Base-by-base conservation (phyloP, 2,329 filamentous ascomycete genomes). In the Pseudomassariella vexata region DNA sequence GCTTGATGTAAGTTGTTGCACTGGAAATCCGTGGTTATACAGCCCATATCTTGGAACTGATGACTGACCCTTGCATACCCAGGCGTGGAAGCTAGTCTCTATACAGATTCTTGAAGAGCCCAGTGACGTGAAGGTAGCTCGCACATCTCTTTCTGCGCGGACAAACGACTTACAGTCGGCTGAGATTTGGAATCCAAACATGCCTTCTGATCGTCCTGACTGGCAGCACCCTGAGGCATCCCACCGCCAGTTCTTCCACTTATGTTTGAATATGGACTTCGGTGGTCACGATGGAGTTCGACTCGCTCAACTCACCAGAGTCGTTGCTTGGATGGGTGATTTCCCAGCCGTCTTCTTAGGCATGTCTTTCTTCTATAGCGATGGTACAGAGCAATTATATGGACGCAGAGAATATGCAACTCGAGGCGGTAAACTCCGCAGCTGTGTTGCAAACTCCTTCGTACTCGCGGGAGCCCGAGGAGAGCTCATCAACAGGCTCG, bases 221-320 rank as follows among this genome's bases (percentile, higher is more conserved):
- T 47, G 41, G 41, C 24, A 34, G 8, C 32, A 30, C 24, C 18
- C 9, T 4, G 26, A 10, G 5, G 11, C 18, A 3, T 10, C 19
- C 3, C 22, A 30, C 23, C 21, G 24, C 6, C 35, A 38, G 19
- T 17, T 22, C n/a, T 44, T 44, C 33, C 39, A 43, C 20, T 24
- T 42, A 5, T 47, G 42, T 19, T 32, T 42, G 5, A 25, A 42
- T 19, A 44, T 46, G 35, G 43, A 44, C 17, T 40, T 46, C 11
- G 42, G 45, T 14, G 39, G 39, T 3, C 12, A 17, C n/a, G 21
- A 36, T 22, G 45, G 41, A 5, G 21, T 24, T 9, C 24, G 39
- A 5, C 24, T 44, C 2, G 18, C 9, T 9, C 34, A 30, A 9
- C 28, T 45, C 10, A 34, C 34, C 2, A 34, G 34, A n/a, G 24